phyloP scores from a whole-genome alignment of 2,329 filamentous ascomycete genomes.

The Parafenestella ontariensis region DNA sequence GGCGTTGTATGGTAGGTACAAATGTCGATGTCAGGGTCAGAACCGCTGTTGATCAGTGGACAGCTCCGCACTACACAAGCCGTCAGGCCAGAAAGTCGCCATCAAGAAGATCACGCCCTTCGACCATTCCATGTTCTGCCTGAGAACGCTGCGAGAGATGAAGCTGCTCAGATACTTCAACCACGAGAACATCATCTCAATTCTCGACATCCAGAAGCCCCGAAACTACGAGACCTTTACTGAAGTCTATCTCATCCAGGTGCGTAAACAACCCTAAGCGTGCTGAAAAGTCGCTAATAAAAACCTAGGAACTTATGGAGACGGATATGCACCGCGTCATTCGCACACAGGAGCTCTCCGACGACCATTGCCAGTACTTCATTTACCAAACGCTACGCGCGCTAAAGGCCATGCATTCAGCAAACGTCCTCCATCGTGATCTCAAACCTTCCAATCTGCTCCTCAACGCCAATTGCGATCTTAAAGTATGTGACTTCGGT shows the following conservation, averaged over 20 bases:
- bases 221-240: constrained; percentile 95
- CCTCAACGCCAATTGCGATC: constrained; percentile 96
- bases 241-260: constrained; percentile 98
- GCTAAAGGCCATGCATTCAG: constrained; percentile 98
- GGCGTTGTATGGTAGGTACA: constrained; percentile 90
- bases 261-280: constrained; percentile 45
- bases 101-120: constrained; percentile 99
- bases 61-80: constrained; percentile 97
- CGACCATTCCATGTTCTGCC: constrained; percentile 98
- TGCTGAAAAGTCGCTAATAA: constrained; percentile 13
- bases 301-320: constrained; percentile 89
- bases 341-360: constrained; percentile 95
- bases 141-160: constrained; percentile 97
- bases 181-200: constrained; percentile 99
- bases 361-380: constrained; percentile 99
- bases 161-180: constrained; percentile 99
- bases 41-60: constrained; percentile 25
- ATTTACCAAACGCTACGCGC: constrained; percentile 99
- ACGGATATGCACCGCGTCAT: constrained; percentile 99
- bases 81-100: constrained; percentile 95
- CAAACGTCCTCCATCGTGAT: constrained; percentile 96
- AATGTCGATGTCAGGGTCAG: constrained; percentile 1
- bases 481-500: constrained; percentile 99
- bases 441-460: constrained; percentile 97
- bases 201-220: constrained; percentile 98